Base-by-base conservation (phyloP, 208 protist genomes). In the Lotmaria passim region DNA sequence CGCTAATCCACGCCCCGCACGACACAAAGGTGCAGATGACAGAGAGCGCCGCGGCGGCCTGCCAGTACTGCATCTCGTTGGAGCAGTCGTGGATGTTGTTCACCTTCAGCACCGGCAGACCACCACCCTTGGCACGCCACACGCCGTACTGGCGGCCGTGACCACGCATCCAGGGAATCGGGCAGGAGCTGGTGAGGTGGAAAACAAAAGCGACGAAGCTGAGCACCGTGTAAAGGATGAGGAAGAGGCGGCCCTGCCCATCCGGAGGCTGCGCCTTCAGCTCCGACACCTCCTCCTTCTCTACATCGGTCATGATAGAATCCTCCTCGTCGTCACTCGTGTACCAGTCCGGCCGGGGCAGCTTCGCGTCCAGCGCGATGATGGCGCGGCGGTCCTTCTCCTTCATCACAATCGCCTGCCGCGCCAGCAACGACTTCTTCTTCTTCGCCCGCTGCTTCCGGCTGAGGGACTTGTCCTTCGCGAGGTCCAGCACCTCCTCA, bases 321-420 rank as follows among this genome's bases (percentile, higher is more conserved):
- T 50, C 47, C 24, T 76, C 75, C 8, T 85, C 83, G 38, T 84
- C 72, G 51, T 77, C 74, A 60, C 78, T 87, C 24, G 63, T 63
- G 71, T 87, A 87, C 82, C 82, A 87, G 43, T 78, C 69, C 4
- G 78, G 78, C 1, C 78, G 82, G 15, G 79, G 83, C 56, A 88
- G 79, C 44, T 36, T 53, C 21, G 69, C 60, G 60, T 85, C 68
- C 19, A 86, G 57, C 41, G 47, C 69, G 19, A 67, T 59, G 33
- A 86, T 64, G 33, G 73, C 68, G 23, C 69, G 72, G 39, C 69
- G 68, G 59, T 78, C 70, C 46, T 72, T 60, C 41, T 80, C 69
- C 7, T 64, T 53, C 21, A 75, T 64, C 36, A 75, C 69, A 7
- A 73, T 26, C 19, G 59, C 61, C 55, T 78, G 67, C 11, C 48